phyloP scores from a whole-genome alignment of 1,284 basidiomycete genomes.

The Tilletia horrida region DNA sequence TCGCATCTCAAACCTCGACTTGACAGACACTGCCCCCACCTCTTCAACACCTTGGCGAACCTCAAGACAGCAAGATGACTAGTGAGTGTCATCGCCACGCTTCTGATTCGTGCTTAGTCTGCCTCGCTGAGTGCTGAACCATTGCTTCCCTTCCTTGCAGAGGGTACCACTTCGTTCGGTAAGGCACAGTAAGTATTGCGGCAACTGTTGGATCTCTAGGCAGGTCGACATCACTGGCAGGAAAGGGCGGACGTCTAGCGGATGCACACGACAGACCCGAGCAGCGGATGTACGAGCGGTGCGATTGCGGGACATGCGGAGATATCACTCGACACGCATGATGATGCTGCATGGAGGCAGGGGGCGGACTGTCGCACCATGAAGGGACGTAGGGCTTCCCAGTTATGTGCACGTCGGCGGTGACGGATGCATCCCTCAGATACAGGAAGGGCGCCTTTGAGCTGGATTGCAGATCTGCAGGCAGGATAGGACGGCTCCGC shows the following conservation, averaged over 20 bases:
- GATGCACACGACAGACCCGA: not conserved
- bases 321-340: too few relatives aligned
- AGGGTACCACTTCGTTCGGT: conserved; percentile 56
- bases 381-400: too few relatives aligned
- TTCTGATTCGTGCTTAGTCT: not conserved
- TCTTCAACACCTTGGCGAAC: not conserved
- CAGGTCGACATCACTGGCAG: not conserved
- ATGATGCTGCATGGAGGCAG: too few relatives aligned
- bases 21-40: not conserved
- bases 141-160: conserved; percentile 15
- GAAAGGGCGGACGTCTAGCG: not conserved
- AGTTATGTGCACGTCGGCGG: too few relatives aligned
- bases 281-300: not conserved
- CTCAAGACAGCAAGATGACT: conserved; percentile 18
- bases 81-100: not conserved
- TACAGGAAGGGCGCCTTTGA: too few relatives aligned
- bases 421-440: too few relatives aligned
- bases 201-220: too few relatives aligned
- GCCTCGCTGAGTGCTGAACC: not conserved
- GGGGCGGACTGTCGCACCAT: too few relatives aligned
- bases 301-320: too few relatives aligned
- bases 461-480: too few relatives aligned
- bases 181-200: conserved; percentile 54
- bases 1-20: not conserved
- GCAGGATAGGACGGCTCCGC: too few relatives aligned